These are phyloP conservation scores for Chaetomidium leptoderma DNA, from an alignment of 495 filamentous ascomycete species.

Conservation along the genomic window DNA sequence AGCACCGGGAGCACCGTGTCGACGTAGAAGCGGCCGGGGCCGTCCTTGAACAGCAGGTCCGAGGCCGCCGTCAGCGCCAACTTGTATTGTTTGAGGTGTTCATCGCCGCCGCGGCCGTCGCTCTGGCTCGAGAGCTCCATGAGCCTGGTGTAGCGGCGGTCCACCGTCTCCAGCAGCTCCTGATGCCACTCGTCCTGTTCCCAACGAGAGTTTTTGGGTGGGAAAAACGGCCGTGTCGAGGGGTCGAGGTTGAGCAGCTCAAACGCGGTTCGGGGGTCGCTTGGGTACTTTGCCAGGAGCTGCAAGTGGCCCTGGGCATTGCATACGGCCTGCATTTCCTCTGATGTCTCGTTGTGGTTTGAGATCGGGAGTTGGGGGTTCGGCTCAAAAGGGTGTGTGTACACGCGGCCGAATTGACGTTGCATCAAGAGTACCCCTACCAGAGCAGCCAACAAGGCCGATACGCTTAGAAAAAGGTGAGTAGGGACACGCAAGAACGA, in stretches of 20 bases:
- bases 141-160: neutral
- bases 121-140: neutral
- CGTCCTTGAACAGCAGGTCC: neutral
- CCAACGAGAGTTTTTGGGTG: neutral
- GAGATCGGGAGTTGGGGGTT: neutral
- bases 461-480: too few species aligned
- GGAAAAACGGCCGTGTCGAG: neutral
- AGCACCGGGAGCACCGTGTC: neutral
- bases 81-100: neutral
- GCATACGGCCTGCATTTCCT: neutral
- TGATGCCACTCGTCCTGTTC: neutral
- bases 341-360: neutral
- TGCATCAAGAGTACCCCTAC: too few species aligned
- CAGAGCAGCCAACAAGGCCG: too few species aligned
- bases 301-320: neutral
- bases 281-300: neutral
- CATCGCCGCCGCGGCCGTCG: neutral
- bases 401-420: too few species aligned
- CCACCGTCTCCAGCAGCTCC: neutral
- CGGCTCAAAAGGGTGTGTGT: too few species aligned
- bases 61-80: neutral
- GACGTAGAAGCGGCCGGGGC: neutral
- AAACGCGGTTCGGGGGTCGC: neutral
- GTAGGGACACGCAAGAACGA: too few species aligned
- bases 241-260: neutral